Percentiles rank a stretch among this genome's conserved stretches.
These are phyloP conservation scores for Hydrangea macrophylla DNA, from an alignment of 148 eudicot species.

Conservation along the genomic window DNA sequence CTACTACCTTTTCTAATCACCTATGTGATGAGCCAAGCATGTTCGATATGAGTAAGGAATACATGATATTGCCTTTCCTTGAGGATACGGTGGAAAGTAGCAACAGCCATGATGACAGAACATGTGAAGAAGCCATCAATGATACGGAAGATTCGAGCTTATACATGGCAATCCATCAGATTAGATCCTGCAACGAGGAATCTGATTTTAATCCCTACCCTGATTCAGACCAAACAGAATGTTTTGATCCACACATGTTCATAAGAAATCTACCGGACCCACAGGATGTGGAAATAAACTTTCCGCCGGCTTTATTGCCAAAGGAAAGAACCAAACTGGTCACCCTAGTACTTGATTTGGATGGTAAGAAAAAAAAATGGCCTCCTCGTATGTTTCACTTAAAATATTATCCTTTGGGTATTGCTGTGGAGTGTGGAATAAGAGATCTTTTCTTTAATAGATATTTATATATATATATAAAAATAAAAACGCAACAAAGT, in stretches of 20 bases:
- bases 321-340: slow-evolving; percentile 51
- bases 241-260: slow-evolving; percentile 77
- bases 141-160: slow-evolving; percentile 62
- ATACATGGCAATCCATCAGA: slow-evolving; percentile 73
- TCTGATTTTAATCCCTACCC: slow-evolving; percentile 40
- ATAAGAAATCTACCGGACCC: slow-evolving; percentile 70
- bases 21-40: slow-evolving; percentile 48
- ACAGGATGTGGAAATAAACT: slow-evolving; percentile 43
- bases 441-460: too few relatives aligned
- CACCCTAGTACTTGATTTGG: slow-evolving; percentile 91
- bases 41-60: slow-evolving; percentile 55
- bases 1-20: slow-evolving; percentile 47
- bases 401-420: neutral
- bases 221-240: slow-evolving; percentile 57
- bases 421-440: too few relatives aligned
- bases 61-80: slow-evolving; percentile 57
- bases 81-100: slow-evolving; percentile 51
- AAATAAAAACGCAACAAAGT: too few relatives aligned
- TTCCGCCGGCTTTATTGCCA: slow-evolving; percentile 33
- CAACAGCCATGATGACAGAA: slow-evolving; percentile 30
- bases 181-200: slow-evolving; percentile 58
- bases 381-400: neutral
- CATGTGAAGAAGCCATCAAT: slow-evolving; percentile 32
- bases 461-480: too few relatives aligned
- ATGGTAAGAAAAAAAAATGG: slow-evolving; percentile 53